Evolutionary conservation across 148 eudicot genomes (phyloP), one percentile per base, ranked within the genome.

Genomic region (Arbutus unedo): DNA sequence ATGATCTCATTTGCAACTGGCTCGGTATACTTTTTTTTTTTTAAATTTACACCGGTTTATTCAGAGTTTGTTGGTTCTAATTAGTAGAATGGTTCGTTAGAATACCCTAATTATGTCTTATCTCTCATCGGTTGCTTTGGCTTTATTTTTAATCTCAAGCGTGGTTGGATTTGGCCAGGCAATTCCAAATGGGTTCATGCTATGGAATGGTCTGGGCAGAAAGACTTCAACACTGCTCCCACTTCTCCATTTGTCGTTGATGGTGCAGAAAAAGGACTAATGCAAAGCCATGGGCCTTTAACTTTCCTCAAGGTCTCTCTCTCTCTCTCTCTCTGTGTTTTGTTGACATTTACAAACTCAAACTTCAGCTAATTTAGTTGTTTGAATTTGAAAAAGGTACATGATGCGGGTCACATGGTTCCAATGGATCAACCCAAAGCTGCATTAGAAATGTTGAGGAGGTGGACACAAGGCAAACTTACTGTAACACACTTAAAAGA

Each of bases 1-100:
- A 91, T 84, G 99, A 96, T 87, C 91, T 96, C 23, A 94, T 94
- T 2, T 96, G 99, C 93, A 96, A 94, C 79, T 96, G 99, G 99
- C 93, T 96, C 11, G 99, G 98, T 96, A 88, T 51, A 55, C 44
- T 44, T 60, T 49, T 70, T 13, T n/a, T 41, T 3, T n/a, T n/a
- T n/a, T n/a, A n/a, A 47, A 70, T 19, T 10, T 4, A 4, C 15
- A 19, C 55, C 3, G 2, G 21, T 15, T 31, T 31, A 3, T 8
- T n/a, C 6, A 8, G 14, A 4, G 55, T 9, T 50, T 8, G 2
- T 64, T 64, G 3, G 14, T 64, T 64, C 56, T 48, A 31, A 31
- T 31, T 31, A 31, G 38, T 31, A 31, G 38, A 31, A 31, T 31
- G 38, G 38, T 31, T 31, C 38, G 1, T 31, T 31, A 31, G 38